phyloP scores from a whole-genome alignment of 129 eudicot genomes.

The Artemisia tridentata region DNA sequence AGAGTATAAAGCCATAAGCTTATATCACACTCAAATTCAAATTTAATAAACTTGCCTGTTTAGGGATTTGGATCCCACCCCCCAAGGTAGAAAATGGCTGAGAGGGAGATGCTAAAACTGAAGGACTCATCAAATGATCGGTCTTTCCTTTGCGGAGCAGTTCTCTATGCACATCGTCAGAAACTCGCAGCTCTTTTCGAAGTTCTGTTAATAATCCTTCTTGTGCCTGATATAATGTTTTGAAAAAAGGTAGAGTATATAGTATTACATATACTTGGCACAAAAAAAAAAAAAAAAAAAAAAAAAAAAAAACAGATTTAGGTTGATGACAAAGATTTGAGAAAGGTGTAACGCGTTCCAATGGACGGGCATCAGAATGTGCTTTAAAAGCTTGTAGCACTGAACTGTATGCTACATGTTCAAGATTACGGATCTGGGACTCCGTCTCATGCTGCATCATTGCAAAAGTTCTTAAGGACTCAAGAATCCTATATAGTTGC shows the following conservation, averaged over 20 bases:
- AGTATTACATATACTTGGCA: conserved; percentile 26
- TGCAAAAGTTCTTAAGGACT: conserved; percentile 27
- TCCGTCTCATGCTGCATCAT: conserved; percentile 87
- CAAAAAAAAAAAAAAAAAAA: background rate
- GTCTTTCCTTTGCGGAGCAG: conserved; percentile 74
- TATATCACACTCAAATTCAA: conserved; percentile 2
- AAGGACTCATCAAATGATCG: conserved; percentile 73
- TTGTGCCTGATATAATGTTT: conserved; percentile 58
- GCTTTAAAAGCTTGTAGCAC: conserved; percentile 95
- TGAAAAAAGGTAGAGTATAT: too few species aligned
- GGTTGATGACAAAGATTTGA: conserved; percentile 1
- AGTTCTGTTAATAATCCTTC: conserved; percentile 96
- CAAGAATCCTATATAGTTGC: conserved; percentile 39
- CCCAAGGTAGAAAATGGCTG: conserved; percentile 53
- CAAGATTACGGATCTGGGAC: conserved; percentile 80
- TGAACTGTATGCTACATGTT: conserved; percentile 86
- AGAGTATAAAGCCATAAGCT: background rate
- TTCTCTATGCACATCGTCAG: conserved; percentile 97
- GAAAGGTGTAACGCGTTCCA: conserved; percentile 49
- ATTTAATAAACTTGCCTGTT: conserved; percentile 47
- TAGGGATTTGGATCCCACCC: conserved; percentile 54
- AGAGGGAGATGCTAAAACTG: conserved; percentile 61
- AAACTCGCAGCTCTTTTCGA: conserved; percentile 90
- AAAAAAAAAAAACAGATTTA: background rate
- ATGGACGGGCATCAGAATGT: conserved; percentile 93